A percentile compares a stretch with the other conserved stretches of the same genome.
Evolutionary conservation across 495 filamentous ascomycete genomes (phyloP).

Genomic region (Viridothelium virens): DNA sequence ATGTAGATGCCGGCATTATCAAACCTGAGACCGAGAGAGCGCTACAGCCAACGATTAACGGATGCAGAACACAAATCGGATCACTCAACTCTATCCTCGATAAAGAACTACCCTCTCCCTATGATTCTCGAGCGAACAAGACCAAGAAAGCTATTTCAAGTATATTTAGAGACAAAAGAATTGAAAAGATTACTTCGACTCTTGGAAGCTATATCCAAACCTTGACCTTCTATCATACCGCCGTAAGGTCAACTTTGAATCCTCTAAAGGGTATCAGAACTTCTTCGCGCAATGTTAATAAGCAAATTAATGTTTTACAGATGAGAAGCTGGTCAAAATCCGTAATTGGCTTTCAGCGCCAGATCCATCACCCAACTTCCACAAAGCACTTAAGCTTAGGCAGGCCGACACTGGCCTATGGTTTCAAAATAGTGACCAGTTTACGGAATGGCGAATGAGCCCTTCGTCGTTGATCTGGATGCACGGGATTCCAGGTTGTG

Average conservation of each 20-base stretch:
- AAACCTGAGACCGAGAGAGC: neutral
- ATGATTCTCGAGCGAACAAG: constrained; percentile 23
- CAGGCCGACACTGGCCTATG: neutral
- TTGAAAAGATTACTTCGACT: constrained; percentile 26
- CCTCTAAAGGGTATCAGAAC: constrained; percentile 9
- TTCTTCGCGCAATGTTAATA: too few species aligned
- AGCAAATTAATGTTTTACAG: neutral
- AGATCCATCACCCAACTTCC: constrained; percentile 4
- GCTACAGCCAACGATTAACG: neutral
- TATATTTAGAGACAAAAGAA: constrained; percentile 26
- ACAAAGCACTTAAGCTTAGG: neutral
- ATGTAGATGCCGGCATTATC: constrained; percentile 22
- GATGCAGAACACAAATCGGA: constrained; percentile 14
- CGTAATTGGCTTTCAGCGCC: constrained; percentile 17
- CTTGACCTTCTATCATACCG: constrained; percentile 25
- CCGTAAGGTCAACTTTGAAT: constrained; percentile 14
- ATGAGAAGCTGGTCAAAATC: constrained; percentile 11
- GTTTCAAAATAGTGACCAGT: neutral
- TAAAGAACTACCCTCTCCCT: constrained; percentile 21
- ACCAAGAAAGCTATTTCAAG: constrained; percentile 24
- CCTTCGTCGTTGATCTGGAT: constrained; percentile 14
- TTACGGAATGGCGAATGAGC: neutral
- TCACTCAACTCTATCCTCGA: constrained; percentile 27
- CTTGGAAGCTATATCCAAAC: constrained; percentile 24
- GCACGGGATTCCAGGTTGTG: constrained; percentile 18